Base-by-base conservation (phyloP, 306 rosid species). In the Fragaria iinumae region DNA sequence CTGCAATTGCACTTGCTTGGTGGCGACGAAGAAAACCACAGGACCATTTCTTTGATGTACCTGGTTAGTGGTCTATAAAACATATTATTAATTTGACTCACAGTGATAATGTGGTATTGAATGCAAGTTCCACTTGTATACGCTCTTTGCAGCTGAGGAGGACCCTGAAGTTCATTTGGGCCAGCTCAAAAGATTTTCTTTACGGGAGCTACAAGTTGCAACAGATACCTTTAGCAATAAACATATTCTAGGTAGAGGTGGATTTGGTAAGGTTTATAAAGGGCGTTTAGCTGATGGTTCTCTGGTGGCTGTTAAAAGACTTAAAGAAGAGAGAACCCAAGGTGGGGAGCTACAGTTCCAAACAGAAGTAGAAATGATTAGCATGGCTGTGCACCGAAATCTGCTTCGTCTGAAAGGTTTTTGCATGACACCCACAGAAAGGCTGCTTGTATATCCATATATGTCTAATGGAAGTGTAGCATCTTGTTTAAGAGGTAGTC, bases 401-500 rank as follows among this genome's bases (percentile, higher is more conserved):
- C 84, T 95, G 74, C 97, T 95, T 76, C 95, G 97, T 47, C 89
- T 92, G 5, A 91, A 87, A 75, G 97, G 97, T 14, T 95, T 95
- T 84, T 95, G 98, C 84, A 90, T 92, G 98, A 95, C 98, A 67
- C 95, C 97, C 75, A 95, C 98, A 23, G 98, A 95, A 77, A 92
- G 97, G 82, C 62, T 95, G 87, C 96, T 95, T 76, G 97, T 95
- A 75, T 95, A 95, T 85, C 98, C 98, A 43, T 95, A 1, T 77
- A 95, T 95, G 99, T 87, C 50, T 71, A 90, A 95, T 36, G 99
- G 99, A 76, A 95, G 99, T 89, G 97, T 95, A 72, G 97, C 97
- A 76, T 92, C 99, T 41, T 90, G 97, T 74, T 90, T 95, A 80
- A 84, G 97, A 92, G 99, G 99, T 95, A 83, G 57, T 10, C 43